These are phyloP conservation scores for Sphaerulina vaccinii DNA, from an alignment of 2,329 filamentous ascomycete genomes.

Conservation along the genomic window DNA sequence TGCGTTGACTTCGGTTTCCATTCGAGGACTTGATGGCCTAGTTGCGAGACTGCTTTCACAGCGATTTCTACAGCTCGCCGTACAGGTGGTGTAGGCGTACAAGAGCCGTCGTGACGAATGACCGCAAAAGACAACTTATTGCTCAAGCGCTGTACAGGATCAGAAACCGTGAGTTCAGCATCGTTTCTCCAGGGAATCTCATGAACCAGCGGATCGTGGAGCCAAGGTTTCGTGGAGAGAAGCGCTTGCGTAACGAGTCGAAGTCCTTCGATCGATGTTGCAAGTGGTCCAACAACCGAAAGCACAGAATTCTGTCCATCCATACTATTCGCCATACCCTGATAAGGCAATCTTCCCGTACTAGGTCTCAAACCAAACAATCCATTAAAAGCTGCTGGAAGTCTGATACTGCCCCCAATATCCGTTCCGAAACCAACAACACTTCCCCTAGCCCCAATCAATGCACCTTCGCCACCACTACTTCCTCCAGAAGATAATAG, in stretches of 20 bases:
- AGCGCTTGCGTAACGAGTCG: slow-evolving; percentile 57
- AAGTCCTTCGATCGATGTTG: slow-evolving; percentile 55
- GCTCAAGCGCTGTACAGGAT: slow-evolving; percentile 27
- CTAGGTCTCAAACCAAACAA: slow-evolving; percentile 58
- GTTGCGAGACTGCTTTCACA: slow-evolving; percentile 43
- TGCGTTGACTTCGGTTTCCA: slow-evolving; percentile 58
- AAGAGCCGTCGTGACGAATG: slow-evolving; percentile 52
- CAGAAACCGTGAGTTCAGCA: slow-evolving; percentile 40
- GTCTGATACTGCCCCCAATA: slow-evolving; percentile 56
- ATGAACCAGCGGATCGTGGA: slow-evolving; percentile 62
- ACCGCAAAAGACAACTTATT: slow-evolving; percentile 55
- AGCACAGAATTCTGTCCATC: slow-evolving; percentile 63
- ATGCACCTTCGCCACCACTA: slow-evolving; percentile 57
- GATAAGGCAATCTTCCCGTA: slow-evolving; percentile 47
- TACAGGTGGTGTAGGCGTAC: slow-evolving; percentile 58
- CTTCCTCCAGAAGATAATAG: slow-evolving; percentile 53
- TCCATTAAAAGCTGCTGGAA: slow-evolving; percentile 60
- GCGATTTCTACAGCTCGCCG: slow-evolving; percentile 54
- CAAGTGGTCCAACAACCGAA: slow-evolving; percentile 64
- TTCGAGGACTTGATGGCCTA: slow-evolving; percentile 47
- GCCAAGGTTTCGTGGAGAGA: slow-evolving; percentile 62
- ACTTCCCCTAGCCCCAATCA: slow-evolving; percentile 55
- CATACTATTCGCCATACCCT: slow-evolving; percentile 62
- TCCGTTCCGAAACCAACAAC: slow-evolving; percentile 59
- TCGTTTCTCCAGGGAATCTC: slow-evolving; percentile 65